Percentiles rank a stretch among this genome's conserved stretches.
Conservation (phyloP, 441 rosid species). For the Euphorbia corollata region DNA sequence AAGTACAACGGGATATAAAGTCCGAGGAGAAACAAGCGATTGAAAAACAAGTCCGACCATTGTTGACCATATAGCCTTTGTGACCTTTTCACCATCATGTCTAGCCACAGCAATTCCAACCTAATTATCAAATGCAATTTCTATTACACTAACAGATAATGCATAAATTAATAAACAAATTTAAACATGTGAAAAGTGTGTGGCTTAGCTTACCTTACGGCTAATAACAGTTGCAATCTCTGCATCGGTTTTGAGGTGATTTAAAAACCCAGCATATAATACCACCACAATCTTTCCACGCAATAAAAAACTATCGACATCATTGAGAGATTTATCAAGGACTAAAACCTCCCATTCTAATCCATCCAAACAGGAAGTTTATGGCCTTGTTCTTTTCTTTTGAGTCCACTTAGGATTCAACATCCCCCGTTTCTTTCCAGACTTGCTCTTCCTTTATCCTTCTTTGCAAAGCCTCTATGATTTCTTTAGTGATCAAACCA, state of each 20-base stretch:
- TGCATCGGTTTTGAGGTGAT: conserved; percentile 64
- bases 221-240: conserved; percentile 87
- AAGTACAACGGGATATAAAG: too few relatives aligned
- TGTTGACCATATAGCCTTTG: too few relatives aligned
- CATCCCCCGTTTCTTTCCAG: conserved; percentile 69
- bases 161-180: too few relatives aligned
- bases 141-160: too few relatives aligned
- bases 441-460: conserved; percentile 57
- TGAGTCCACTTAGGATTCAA: too few relatives aligned
- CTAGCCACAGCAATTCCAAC: too few relatives aligned
- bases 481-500: conserved; percentile 57
- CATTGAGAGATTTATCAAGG: conserved; percentile 65
- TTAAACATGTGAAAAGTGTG: too few relatives aligned
- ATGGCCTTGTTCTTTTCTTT: conserved; percentile 37
- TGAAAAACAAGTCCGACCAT: too few relatives aligned
- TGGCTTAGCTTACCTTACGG: conserved; percentile 91
- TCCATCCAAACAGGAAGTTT: conserved; percentile 64
- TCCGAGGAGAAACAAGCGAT: too few relatives aligned
- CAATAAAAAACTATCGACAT: conserved; percentile 68
- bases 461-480: conserved; percentile 69
- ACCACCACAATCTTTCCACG: conserved; percentile 93
- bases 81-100: too few relatives aligned
- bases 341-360: conserved; percentile 90
- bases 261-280: conserved; percentile 71
- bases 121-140: too few relatives aligned